Evolutionary conservation across 345 rosid species (phyloP), one percentile per base, ranked within the genome.

Genomic region (Sonneratia alba): DNA sequence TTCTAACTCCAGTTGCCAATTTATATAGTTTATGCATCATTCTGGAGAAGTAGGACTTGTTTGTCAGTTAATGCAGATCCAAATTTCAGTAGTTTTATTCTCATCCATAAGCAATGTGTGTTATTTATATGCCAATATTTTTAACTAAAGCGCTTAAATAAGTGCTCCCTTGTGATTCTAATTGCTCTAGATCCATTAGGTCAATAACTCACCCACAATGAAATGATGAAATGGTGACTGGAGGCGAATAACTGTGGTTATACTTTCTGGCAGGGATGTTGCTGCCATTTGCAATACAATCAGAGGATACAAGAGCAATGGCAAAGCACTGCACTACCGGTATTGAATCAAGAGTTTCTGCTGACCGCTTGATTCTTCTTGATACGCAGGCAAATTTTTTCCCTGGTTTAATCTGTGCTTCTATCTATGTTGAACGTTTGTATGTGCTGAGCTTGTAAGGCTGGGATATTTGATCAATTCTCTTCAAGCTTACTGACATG

Each of bases 291-390:
- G 63, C 82, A 3, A 45, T 81, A 43, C 92, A 86, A 51, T 80
- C 92, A 2, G 95, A 91, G 73, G 97, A 89, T 48, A 84, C 81
- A 27, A 83, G 81, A 80, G 85, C 87, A 59, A 78, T 77, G 82
- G 89, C 90, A 38, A 89, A 81, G 81, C 97, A 91, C 74, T 89
- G 89, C 72, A 89, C 89, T 32, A 67, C 79, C 2, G 95, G 95
- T 69, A 89, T 89, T 71, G 97, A 91, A 75, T 92, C 95, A 12
- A 85, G 97, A 76, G 81, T 89, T 81, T 87, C 97, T 43, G 78
- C 90, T 47, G 90, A 91, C 74, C 83, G 97, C 57, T 80, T 87
- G 67, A 85, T 91, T 47, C 95, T 91, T 76, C 97, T 91, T 27
- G 97, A 91, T 78, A 84, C 86, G 21, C 97, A 85, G 93, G 97